Evolutionary conservation across 108 stramenopile species (phyloP), one percentile per base, ranked within the genome.

Genomic region (Asterionellopsis glacialis): DNA sequence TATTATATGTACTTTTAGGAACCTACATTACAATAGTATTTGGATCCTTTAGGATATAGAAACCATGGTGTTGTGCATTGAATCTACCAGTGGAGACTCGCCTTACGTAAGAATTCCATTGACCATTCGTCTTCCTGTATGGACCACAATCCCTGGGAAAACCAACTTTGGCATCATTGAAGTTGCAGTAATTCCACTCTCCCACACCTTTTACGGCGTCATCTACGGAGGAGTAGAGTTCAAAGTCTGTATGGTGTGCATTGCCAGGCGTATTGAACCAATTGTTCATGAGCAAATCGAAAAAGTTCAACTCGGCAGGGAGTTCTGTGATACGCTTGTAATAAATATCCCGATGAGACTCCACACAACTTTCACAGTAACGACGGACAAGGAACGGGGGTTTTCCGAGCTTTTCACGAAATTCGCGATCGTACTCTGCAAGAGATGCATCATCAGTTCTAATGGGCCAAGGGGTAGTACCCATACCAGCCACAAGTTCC

Each of bases 141-240:
- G 61, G 61, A 23, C 27, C 61, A 61, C 74, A 72, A 50, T 75
- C 70, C 33, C 66, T 55, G 7, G 74, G 74, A 41, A 75, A 75
- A 12, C 74, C 74, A 48, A 48, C 47, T 14, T 56, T 39, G 19
- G 27, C 43, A 9, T 55, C 16, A 26, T 55, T 33, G 53, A 72
- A 75, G 28, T 72, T 67, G 56, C 70, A 67, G 15, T 38, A 58
- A n/a, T 19, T 48, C 74, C 74, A 75, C 0, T 43, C 66, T 9
- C 11, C 6, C 47, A 5, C 21, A 48, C 9, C 47, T 13, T 21
- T 21, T 13, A 73, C 21, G 11, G 76, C 76, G 61, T 77, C 72
- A 11, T 60, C 25, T 24, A 65, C 59, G 15, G 67, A 52, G 6
- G 63, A 52, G 43, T 73, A 77, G 45, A 77, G 26, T 14, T 74